Base-by-base conservation (phyloP, 2,329 filamentous ascomycete species). In the Fusarium lyarnte region DNA sequence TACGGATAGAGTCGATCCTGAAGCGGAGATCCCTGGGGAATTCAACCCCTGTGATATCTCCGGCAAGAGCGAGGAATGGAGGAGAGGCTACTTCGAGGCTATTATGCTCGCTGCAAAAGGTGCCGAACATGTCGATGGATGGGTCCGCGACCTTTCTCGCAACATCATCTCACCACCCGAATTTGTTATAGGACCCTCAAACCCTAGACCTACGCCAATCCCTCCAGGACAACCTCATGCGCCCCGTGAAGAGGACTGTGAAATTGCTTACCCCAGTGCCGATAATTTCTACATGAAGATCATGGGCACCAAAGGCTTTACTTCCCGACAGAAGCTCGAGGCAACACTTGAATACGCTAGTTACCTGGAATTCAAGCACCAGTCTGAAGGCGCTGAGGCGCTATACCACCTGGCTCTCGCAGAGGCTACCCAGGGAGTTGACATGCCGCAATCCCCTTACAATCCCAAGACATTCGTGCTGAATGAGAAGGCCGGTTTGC, bases 341-440 rank as follows among this genome's bases (percentile, higher is more conserved):
- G 94, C 95, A 8, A 92, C 93, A 7, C 84, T 97, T 45, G 92
- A 91, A 3, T 97, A 95, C 79, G 95, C 92, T 4, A 92, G 93
- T 60, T 98, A 93, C 89, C 86, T 97, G 42, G 93, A 94, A 73
- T 95, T 90, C 82, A 95, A 95, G 82, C 86, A 89, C 3, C 80
- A 90, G 31, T 82, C 86, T 4, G 88, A 90, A 8, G 90, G 89
- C 0, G 91, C 94, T 0, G 87, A 90, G 60, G 89, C 92, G 69
- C 90, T 94, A 83, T 95, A 94, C 80, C 86, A 87, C 69, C 91
- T 93, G 87, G 94, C 92, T 2, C 84, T 97, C 43, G 90, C 93
- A 72, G 91, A 97, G 67, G 93, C 94, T 3, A 87, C 88, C 2
- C 84, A 87, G 14, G 88, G 87, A 19, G 76, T 89, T 5, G 84